Evolutionary conservation across 495 filamentous ascomycete species (phyloP), one percentile per base, ranked within the genome.

Genomic region (Haplographium delicatum): DNA sequence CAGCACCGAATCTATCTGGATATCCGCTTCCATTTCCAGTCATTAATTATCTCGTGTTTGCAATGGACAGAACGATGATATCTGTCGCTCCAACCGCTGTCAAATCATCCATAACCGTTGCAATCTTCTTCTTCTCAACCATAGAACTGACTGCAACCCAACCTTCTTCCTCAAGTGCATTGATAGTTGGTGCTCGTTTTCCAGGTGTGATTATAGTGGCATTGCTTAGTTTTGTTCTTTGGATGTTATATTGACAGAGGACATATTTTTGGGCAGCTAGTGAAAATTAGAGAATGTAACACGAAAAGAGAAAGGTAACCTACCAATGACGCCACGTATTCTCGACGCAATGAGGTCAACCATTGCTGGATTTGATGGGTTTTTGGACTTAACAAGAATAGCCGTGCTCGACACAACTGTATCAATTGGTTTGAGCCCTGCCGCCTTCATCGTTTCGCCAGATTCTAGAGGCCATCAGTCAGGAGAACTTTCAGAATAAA

Each of bases 381-480:
- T 74, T 57, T 84, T 91, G 26, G 91, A 95, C 69, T 91, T 91
- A 72, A 98, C 90, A 27, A 98, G 78, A 22, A 96, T 79, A 20
- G 93, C 90, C 3, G 82, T 88, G 47, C 84, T 88, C 45, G 86
- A 81, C 23, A 96, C 74, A 15, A 98, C 89, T 2, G 93, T 98
- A 54, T 89, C 90, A 62, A 98, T 96, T 53, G 94, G 81, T 67
- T 93, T 94, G 35, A 98, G 76, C n/a, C 94, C 94, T 27, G 91
- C 91, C 2, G 90, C 93, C 61, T 85, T 89, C 93, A 98, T 98
- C 9, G 93, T 98, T 63, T 96, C 91, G 41, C 93, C 93, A 30
- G 93, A 98, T 79, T 98, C 93, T 96, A n/a, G n/a, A n/a, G n/a
- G 51, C 4, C 25, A 30, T 18, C 26, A 23, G 54, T 56, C 13